Base-by-base conservation (phyloP, 1,284 basidiomycete genomes). In the Pseudozyma sp. region DNA sequence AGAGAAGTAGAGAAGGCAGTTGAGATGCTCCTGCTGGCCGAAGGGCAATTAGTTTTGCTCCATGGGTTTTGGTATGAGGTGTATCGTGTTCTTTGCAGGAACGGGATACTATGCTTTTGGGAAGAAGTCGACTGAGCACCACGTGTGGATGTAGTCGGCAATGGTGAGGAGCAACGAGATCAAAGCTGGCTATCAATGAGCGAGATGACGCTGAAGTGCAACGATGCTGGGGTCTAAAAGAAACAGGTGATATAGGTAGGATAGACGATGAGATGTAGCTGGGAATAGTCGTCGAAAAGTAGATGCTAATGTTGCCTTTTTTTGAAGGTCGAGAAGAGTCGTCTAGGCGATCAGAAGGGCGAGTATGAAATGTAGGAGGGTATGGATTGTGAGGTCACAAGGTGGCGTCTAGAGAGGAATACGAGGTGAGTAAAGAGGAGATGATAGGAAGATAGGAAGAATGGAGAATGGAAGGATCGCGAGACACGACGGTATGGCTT, bases 21-120 rank as follows among this genome's bases (percentile, higher is more conserved):
- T 47, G 45, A 47, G 19, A 25, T 47, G 45, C 45, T 47, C 45
- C 21, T 31, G 25, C 21, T 47, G 45, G 45, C 45, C 25, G 9
- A 25, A 25, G 9, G 10, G 45, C 10, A 10, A 21, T 21, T 47
- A 47, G 9, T 18, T 11, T 25, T 47, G 45, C 45, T 18, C 25
- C 45, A 47, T 47, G 45, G 19, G 25, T 25, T 21, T 14, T 13
- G 45, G 45, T 21, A 18, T 25, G 25, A 21, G 25, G 12, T 14
- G 45, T 11, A 47, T 47, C 19, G 45, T 47, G 45, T 47, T 47
- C 19, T 16, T 18, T 25, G 21, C 45, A 12, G 18, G 13, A 25
- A 25, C 45, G 45, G 25, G 45, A 47, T 12, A 25, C 18, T 25
- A 18, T 11, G 45, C 45, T 47, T 47, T 18, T 47, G 18, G 2